Conservation (phyloP, 352 stramenopile genomes). For the Thalassiosira exigua region DNA sequence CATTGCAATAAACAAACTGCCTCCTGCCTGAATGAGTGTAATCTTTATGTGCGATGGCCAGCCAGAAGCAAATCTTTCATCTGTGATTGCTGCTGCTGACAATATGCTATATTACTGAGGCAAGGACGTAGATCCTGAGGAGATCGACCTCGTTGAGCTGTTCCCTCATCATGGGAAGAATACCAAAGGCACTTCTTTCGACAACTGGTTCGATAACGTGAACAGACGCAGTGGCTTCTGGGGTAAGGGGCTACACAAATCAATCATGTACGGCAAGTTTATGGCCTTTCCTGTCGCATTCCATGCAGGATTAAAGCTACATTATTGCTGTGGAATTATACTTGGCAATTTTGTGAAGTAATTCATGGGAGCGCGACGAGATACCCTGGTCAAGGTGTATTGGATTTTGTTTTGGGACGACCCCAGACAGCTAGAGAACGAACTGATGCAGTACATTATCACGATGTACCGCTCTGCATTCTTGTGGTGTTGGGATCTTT, state of each 20-base stretch:
- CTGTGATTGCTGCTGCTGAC: no score
- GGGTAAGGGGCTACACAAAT: background rate
- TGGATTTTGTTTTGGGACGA: slow-evolving; percentile 29
- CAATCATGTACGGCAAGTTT: slow-evolving; percentile 5
- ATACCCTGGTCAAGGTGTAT: slow-evolving; percentile 5
- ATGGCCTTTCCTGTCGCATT: slow-evolving; percentile 27
- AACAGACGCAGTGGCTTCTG: background rate
- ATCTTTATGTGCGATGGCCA: slow-evolving; percentile 38
- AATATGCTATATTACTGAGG: no score
- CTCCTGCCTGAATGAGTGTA: background rate
- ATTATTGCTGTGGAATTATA: slow-evolving; percentile 24
- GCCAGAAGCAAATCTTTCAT: no score
- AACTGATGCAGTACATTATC: slow-evolving; percentile 20
- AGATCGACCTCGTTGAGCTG: no score
- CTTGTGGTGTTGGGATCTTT: background rate
- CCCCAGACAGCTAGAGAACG: slow-evolving; percentile 26
- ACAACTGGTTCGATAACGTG: slow-evolving; percentile 2
- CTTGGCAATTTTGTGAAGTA: slow-evolving; percentile 17
- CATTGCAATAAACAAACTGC: background rate
- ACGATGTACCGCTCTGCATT: slow-evolving; percentile 17
- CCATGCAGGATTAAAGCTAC: slow-evolving; percentile 22
- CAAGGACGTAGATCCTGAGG: no score
- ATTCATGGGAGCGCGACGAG: slow-evolving; percentile 17
- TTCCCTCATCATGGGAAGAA: no score
- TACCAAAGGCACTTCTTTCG: no score